Evolutionary conservation across 768 basidiomycete genomes (phyloP), one percentile per base, ranked within the genome.

Genomic region (Tulasnella sp.): DNA sequence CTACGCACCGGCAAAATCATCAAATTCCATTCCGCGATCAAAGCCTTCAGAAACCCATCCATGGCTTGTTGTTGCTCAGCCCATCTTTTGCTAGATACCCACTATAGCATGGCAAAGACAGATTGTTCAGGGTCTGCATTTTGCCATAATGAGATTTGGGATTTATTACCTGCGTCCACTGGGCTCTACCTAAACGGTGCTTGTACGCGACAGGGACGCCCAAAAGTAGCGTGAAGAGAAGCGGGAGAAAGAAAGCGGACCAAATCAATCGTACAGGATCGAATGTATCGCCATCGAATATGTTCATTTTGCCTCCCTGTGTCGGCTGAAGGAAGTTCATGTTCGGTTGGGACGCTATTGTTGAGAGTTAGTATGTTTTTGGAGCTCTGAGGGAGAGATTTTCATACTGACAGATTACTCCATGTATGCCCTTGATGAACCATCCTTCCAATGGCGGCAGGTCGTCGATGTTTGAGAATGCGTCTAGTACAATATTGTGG

Each of bases 11-110:
- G 30, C 30, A 60, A 26, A 24, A 51, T 60, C 32, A 60, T 60
- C 50, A 60, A 29, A 50, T 60, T 60, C 59, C 59, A 60, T 43
- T 60, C 59, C 19, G 49, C n/a, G 24, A 60, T 29, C 59, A 60
- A 9, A 29, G 27, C n/a, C 38, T 51, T 60, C 4, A 60, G 38
- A 19, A 60, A 60, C 9, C 50, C 59, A 52, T 53, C 59, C 48
- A 60, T 51, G 24, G 48, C 51, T 30, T 60, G 23, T 23, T 53
- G 59, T 21, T 60, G 59, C 23, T 60, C 59, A 21, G 38, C 43
- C 59, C 59, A 60, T 13, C 59, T 49, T 53, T 53, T 51, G 27
- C 59, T 60, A 13, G 59, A 60, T 7, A 50, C 59, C 59, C 59
- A 60, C 51, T 60, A 17, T 38, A 49, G 27, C 13, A 56, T 10